phyloP scores from a whole-genome alignment of 2,329 filamentous ascomycete species.

The Metarhizium sp. region DNA sequence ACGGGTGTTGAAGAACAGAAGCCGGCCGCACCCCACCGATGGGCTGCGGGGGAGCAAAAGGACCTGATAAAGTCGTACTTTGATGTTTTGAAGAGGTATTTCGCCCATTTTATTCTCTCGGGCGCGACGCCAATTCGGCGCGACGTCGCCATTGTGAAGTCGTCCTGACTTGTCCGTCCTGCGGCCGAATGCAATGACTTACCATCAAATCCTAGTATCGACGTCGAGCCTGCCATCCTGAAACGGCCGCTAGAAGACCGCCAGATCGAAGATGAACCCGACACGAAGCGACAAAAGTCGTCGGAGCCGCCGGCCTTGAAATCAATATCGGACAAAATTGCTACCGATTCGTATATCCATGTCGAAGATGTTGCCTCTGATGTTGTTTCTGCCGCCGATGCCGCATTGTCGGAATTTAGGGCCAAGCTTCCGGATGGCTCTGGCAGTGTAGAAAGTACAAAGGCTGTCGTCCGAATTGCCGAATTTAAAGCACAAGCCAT shows the following conservation, averaged over 20 bases:
- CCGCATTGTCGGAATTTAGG: constrained; percentile 39
- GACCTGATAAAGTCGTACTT: constrained; percentile 29
- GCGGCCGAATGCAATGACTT: constrained; percentile 13
- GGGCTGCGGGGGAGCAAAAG: constrained; percentile 20
- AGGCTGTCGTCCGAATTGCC: constrained; percentile 34
- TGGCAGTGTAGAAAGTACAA: constrained; percentile 20
- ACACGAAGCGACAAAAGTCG: constrained; percentile 52
- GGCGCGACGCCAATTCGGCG: not conserved
- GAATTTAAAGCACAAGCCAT: constrained; percentile 55
- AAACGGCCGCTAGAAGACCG: constrained; percentile 40
- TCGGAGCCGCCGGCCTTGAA: constrained; percentile 28
- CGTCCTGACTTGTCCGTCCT: not conserved
- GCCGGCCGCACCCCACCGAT: constrained; percentile 12
- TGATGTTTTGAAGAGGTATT: constrained; percentile 29
- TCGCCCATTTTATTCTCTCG: constrained; percentile 5
- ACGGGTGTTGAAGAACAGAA: constrained; percentile 16
- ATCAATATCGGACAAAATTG: constrained; percentile 46
- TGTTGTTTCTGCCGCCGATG: constrained; percentile 37
- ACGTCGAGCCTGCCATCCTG: constrained; percentile 44
- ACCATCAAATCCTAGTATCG: constrained; percentile 35
- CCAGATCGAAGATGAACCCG: constrained; percentile 38
- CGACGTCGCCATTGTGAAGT: not conserved
- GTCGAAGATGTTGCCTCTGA: constrained; percentile 58
- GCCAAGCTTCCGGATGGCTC: constrained; percentile 18
- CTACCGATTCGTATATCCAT: constrained; percentile 42